Conservation (phyloP, 106 monocot species). For the Apostasia ramifera region DNA sequence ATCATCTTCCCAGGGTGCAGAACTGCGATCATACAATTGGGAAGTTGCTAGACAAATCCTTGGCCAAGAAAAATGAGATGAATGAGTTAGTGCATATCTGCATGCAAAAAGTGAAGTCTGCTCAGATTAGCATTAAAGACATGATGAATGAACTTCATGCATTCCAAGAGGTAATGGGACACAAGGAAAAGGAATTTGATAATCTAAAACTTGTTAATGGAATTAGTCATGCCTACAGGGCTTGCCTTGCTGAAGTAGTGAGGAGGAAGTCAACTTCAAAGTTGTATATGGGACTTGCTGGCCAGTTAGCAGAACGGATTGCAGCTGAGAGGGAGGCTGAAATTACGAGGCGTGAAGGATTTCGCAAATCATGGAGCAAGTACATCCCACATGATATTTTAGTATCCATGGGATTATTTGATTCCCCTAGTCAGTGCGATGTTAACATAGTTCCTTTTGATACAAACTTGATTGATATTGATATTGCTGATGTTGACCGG, state of each 20-base stretch:
- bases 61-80: slow-evolving; percentile 68
- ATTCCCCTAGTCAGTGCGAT: slow-evolving; percentile 82
- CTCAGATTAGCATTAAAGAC: slow-evolving; percentile 59
- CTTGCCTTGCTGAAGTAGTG: slow-evolving; percentile 85
- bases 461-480: slow-evolving; percentile 65
- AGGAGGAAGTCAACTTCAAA: slow-evolving; percentile 75
- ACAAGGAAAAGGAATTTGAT: slow-evolving; percentile 69
- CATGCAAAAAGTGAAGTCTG: slow-evolving; percentile 79
- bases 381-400: slow-evolving; percentile 76
- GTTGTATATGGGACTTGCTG: slow-evolving; percentile 89
- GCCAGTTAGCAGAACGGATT: slow-evolving; percentile 73
- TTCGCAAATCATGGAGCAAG: slow-evolving; percentile 57
- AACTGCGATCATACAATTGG: slow-evolving; percentile 38
- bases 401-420: slow-evolving; percentile 78
- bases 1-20: slow-evolving; percentile 61
- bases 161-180: slow-evolving; percentile 90
- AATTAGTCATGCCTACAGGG: slow-evolving; percentile 72
- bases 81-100: slow-evolving; percentile 63
- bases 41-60: slow-evolving; percentile 59
- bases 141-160: slow-evolving; percentile 78
- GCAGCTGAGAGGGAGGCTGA: slow-evolving; percentile 81
- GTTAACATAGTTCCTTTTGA: slow-evolving; percentile 83
- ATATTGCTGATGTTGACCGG: slow-evolving; percentile 71
- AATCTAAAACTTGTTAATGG: slow-evolving; percentile 62
- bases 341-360: slow-evolving; percentile 63